Base-by-base conservation (phyloP, 164 flowering plant species). In the Vitis vinifera region DNA sequence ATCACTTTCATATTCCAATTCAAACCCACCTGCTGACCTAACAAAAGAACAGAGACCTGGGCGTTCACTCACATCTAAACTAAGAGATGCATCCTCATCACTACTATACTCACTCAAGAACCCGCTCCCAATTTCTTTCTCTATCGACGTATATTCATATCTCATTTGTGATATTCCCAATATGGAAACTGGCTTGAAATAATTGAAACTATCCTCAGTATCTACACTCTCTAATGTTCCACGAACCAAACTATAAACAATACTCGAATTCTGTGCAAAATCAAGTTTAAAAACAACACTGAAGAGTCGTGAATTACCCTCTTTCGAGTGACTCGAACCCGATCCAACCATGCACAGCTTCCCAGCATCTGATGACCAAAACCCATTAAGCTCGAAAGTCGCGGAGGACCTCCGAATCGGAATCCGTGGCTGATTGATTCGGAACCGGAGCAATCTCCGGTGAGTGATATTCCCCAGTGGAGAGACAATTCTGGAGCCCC, bases 331-430 rank as follows among this genome's bases (percentile, higher is more conserved):
- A 13, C 19, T 47, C 9, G 50, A 19, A 7, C 73, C 73, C 2
- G 79, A 72, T 60, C 84, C 87, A 14, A 84, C 77, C 81, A 79
- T 79, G 65, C 87, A 83, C 11, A 79, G 73, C 69, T 76, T 72
- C 65, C 83, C 81, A 9, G 77, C 68, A 27, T 67, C 11, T 8
- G 73, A 68, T 3, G 81, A 77, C 81, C 83, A 84, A 63, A 71
- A 81, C 53, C 87, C 87, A 55, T 65, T 10, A 0, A 84, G 59
- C 16, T n/a, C 3, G 23, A 83, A 78, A 3, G 51, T 29, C 27
- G 51, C 63, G 0, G n/a, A 11, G 1, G 60, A 47, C 15, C 27
- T 8, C 23, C 13, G 55, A 31, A 59, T 27, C 50, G 62, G 78
- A 59, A 64, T 11, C 51, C 62, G 57, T 19, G 76, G 76, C 10